Evolutionary conservation across 768 basidiomycete species (phyloP).

Genomic region (Termitomyces sp.): DNA sequence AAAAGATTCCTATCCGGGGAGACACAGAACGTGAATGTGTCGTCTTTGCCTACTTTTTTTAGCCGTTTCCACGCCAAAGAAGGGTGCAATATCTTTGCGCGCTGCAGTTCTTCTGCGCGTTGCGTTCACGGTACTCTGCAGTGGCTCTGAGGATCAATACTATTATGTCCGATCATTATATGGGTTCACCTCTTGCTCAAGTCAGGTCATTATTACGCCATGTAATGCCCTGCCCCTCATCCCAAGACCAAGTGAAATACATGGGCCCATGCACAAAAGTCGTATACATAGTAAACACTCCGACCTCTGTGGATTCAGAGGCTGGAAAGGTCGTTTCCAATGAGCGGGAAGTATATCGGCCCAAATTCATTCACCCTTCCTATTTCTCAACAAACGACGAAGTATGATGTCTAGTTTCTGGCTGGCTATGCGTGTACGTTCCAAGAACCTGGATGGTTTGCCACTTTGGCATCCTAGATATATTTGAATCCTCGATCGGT

Average conservation of each 20-base stretch:
- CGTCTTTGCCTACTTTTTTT: neutral
- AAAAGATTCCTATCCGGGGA: neutral
- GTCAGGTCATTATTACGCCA: neutral
- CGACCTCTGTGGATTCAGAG: neutral
- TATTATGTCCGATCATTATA: neutral
- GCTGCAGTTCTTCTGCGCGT: neutral
- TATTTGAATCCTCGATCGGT: neutral
- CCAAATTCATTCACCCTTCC: conserved; percentile 12
- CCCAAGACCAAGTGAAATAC: neutral
- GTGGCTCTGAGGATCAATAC: neutral
- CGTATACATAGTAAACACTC: neutral
- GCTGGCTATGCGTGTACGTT: neutral
- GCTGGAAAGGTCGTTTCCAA: conserved; percentile 4
- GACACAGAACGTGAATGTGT: conserved; percentile 2
- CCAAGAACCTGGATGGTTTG: conserved; percentile 1
- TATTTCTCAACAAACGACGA: conserved; percentile 9
- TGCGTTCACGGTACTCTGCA: neutral
- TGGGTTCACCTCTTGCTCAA: too few species aligned
- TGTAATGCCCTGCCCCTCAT: neutral
- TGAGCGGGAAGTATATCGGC: conserved; percentile 11
- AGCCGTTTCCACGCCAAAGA: neutral
- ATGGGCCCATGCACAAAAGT: neutral
- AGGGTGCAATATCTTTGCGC: too few species aligned
- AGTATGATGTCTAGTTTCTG: conserved; percentile 3
- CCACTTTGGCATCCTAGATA: conserved; percentile 1